Evolutionary conservation across 768 basidiomycete genomes (phyloP).

Genomic region (Phaeotremella skinneri): DNA sequence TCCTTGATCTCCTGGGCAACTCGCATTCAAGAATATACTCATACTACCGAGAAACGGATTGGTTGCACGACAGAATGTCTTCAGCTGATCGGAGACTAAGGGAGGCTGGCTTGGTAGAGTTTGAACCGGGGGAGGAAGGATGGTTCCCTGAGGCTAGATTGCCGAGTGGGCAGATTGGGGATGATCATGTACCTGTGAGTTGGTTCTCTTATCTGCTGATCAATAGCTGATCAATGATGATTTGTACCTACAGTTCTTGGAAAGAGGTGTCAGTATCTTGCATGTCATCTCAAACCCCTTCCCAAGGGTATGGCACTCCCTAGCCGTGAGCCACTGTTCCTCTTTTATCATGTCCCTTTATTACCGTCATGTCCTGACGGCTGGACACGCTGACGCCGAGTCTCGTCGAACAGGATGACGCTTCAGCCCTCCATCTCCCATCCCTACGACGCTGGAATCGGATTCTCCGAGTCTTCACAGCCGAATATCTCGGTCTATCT

Average conservation of each 20-base stretch:
- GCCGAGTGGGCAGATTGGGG: constrained; percentile 61
- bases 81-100: constrained; percentile 71
- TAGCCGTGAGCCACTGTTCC: constrained; percentile 58
- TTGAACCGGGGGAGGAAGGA: constrained; percentile 26
- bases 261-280: constrained; percentile 76
- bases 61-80: constrained; percentile 79
- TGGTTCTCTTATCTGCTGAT: background rate
- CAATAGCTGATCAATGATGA: background rate
- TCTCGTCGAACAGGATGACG: constrained; percentile 74
- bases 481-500: constrained; percentile 73
- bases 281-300: constrained; percentile 89
- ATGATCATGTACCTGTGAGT: constrained; percentile 79
- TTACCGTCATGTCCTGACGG: background rate
- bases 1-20: constrained; percentile 88
- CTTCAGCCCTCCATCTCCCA: constrained; percentile 73
- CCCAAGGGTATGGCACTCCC: constrained; percentile 82
- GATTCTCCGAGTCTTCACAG: constrained; percentile 78
- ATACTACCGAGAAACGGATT: constrained; percentile 82
- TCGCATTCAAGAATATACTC: constrained; percentile 70
- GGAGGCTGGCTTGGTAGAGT: constrained; percentile 61
- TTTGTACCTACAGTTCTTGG: constrained; percentile 58
- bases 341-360: constrained; percentile 9
- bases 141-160: constrained; percentile 40
- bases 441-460: constrained; percentile 89
- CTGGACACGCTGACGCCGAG: background rate